Base-by-base conservation (phyloP, 768 basidiomycete species). In the Cystobasidium ongulense region DNA sequence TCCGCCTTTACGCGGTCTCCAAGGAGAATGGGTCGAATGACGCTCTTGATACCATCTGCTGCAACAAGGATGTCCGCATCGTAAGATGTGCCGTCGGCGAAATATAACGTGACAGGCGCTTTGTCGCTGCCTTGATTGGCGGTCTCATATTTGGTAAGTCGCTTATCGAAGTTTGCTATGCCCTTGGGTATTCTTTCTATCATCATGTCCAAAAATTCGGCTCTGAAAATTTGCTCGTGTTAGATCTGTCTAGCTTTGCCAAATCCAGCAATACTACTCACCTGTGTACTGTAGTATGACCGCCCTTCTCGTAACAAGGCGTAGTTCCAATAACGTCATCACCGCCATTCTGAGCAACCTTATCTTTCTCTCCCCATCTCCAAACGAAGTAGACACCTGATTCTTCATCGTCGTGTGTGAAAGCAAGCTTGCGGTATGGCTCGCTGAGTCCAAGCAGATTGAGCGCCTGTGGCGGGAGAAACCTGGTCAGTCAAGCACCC, bases 281-380 rank as follows among this genome's bases (percentile, higher is more conserved):
- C 65, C 65, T 67, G 50, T 67, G 65, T n/a, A 67, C 65, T 13
- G 65, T 67, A 23, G 65, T 67, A 31, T 67, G 65, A 8, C 65
- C 65, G 35, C 65, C 65, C 35, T 67, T 67, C 65, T 67, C 65
- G 43, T 23, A 53, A 23, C 65, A 67, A 3, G 65, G 65, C 41
- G 65, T 67, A 33, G 21, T n/a, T 13, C 65, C 65, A 18, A 67
- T 67, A 8, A 46, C 43, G 29, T 67, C 65, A 25, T 53, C 50
- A 21, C 65, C 65, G 18, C 43, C 43, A 53, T 67, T 41, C 29
- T 50, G 15, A 4, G n/a, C 65, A 23, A 67, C 35, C 27, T 52
- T 67, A 18, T 52, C 27, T 18, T 67, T 67, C 50, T 67, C 65
- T 29, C 65, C 65, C 65, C 65, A 67, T 46, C 65, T 36, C 65